Evolutionary conservation across 192 early-diverging fungal genomes (phyloP).

Genomic region (Umbelopsis vinacea): DNA sequence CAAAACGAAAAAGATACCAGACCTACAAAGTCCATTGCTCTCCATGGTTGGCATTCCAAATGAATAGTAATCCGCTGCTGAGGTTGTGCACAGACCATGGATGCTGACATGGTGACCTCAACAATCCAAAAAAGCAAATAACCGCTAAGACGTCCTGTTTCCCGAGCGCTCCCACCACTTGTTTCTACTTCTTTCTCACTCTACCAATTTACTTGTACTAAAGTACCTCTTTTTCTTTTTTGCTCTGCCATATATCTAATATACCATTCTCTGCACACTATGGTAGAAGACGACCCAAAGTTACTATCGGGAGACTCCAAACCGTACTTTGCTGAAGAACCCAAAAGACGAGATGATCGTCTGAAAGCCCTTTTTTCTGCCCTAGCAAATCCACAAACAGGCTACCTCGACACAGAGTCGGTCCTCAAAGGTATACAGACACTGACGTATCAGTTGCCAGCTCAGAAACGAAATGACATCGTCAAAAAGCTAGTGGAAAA

Average conservation of each 20-base stretch:
- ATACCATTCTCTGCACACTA: background rate
- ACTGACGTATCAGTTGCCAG: constrained; percentile 36
- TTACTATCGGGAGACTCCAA: background rate
- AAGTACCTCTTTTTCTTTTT: background rate
- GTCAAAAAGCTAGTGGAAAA: constrained; percentile 39
- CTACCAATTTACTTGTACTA: background rate
- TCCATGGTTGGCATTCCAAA: background rate
- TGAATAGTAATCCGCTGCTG: background rate
- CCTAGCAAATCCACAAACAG: constrained; percentile 32
- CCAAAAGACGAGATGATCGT: constrained; percentile 29
- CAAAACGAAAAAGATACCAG: too few species aligned
- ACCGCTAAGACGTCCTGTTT: background rate
- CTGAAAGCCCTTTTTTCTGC: constrained; percentile 37
- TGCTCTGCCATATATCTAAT: background rate
- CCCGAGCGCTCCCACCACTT: background rate
- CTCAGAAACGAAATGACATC: constrained; percentile 35
- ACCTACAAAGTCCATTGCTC: background rate
- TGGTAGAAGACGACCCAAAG: constrained; percentile 1
- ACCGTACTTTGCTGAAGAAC: constrained; percentile 34
- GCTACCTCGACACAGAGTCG: constrained; percentile 34
- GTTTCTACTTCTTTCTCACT: background rate
- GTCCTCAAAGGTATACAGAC: constrained; percentile 39
- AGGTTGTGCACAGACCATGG: background rate
- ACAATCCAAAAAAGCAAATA: background rate
- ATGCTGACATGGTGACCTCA: constrained; percentile 22